Percentiles rank a stretch among this genome's conserved stretches.
Conservation (phyloP, 2,329 filamentous ascomycete genomes). For the Fusarium papillatum region DNA sequence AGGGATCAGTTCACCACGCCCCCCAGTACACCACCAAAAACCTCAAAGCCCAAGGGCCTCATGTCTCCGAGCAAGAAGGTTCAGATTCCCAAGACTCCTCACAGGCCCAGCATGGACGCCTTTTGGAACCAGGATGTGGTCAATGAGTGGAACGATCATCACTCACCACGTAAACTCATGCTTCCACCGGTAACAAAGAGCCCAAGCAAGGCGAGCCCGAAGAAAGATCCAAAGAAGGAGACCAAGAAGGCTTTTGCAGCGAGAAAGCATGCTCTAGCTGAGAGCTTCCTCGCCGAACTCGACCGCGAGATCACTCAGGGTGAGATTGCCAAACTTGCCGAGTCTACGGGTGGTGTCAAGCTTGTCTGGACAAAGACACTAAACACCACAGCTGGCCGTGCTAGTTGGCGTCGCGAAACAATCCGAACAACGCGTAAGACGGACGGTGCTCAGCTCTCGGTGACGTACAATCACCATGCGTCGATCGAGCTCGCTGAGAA, state of each 20-base stretch:
- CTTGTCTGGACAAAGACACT: conserved; percentile 84
- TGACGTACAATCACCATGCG: conserved; percentile 70
- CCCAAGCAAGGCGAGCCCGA: conserved; percentile 47
- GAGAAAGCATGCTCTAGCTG: conserved; percentile 73
- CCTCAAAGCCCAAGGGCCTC: conserved; percentile 34
- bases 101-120: conserved; percentile 65
- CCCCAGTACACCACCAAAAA: conserved; percentile 36
- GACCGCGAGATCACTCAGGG: conserved; percentile 74
- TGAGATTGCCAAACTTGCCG: conserved; percentile 69
- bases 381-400: conserved; percentile 83
- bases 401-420: conserved; percentile 77
- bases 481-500: conserved; percentile 91
- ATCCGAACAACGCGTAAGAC: conserved; percentile 51
- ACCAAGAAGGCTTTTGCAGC: conserved; percentile 73
- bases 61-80: conserved; percentile 49
- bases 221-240: conserved; percentile 52
- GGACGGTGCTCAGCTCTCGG: conserved; percentile 42
- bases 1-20: conserved; percentile 35
- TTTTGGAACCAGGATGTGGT: conserved; percentile 73
- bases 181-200: conserved; percentile 46
- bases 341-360: conserved; percentile 77
- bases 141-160: conserved; percentile 75
- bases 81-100: conserved; percentile 66
- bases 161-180: conserved; percentile 63
- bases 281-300: conserved; percentile 76